Evolutionary conservation across 2,329 filamentous ascomycete genomes (phyloP).

Genomic region (Parasarocladium wereldwijsianum): DNA sequence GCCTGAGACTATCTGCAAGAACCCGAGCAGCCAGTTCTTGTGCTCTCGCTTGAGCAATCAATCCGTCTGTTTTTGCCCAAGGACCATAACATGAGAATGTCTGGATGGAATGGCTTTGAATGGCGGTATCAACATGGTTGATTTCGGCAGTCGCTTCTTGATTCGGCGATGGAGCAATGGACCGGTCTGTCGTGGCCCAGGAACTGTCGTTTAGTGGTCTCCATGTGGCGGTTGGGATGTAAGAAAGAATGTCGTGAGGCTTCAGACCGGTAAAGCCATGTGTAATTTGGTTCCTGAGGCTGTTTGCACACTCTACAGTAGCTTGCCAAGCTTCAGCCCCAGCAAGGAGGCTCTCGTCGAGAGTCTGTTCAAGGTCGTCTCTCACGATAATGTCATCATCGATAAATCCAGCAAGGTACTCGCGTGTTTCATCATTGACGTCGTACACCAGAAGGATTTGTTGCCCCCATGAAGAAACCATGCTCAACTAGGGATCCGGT

Average conservation of each 20-base stretch:
- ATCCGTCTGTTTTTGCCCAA: too few species aligned
- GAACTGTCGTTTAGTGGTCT: slow-evolving; percentile 2
- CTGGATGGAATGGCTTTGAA: too few species aligned
- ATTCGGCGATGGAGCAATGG: too few species aligned
- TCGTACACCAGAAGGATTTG: slow-evolving; percentile 18
- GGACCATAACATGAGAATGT: too few species aligned
- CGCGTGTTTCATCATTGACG: slow-evolving; percentile 13
- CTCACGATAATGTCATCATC: slow-evolving; percentile 11
- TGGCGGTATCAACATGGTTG: too few species aligned
- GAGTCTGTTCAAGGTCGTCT: slow-evolving; percentile 13
- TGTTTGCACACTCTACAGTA: slow-evolving; percentile 18
- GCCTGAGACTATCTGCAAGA: too few species aligned
- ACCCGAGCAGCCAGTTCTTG: too few species aligned
- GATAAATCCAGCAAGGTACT: slow-evolving; percentile 18
- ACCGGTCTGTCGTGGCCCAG: slow-evolving; percentile 21
- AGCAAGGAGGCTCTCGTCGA: slow-evolving; percentile 17
- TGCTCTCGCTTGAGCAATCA: too few species aligned
- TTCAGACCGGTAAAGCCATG: slow-evolving; percentile 11
- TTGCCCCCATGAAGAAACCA: slow-evolving; percentile 9
- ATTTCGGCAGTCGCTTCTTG: too few species aligned
- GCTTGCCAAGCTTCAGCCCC: slow-evolving; percentile 19
- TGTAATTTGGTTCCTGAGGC: slow-evolving; percentile 10
- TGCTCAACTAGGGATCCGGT: too few species aligned
- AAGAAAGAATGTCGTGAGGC: slow-evolving; percentile 18
- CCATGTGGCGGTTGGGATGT: slow-evolving; percentile 3